Conservation (phyloP, 2,329 filamentous ascomycete genomes). For the Metarhizium guizhouense region DNA sequence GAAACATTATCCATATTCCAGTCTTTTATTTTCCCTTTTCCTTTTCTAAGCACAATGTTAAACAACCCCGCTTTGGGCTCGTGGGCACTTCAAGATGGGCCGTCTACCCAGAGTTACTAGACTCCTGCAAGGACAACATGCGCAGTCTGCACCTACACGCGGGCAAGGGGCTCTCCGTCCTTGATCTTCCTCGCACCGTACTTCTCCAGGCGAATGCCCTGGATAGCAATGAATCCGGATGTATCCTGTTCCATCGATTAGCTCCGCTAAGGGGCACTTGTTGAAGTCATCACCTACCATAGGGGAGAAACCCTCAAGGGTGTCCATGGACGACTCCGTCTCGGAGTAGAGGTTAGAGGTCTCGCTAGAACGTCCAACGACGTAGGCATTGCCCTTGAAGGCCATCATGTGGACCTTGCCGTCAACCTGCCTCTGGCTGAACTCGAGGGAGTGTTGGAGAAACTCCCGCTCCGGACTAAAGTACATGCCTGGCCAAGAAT, state of each 20-base stretch:
- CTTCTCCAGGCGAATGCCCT: conserved; percentile 56
- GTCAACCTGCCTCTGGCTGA: conserved; percentile 44
- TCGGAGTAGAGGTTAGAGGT: conserved; percentile 42
- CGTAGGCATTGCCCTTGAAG: conserved; percentile 41
- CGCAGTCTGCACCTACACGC: background rate
- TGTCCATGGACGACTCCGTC: conserved; percentile 41
- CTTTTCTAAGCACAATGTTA: no score
- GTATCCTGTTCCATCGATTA: conserved; percentile 38
- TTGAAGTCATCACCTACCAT: background rate
- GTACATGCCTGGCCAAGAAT: conserved; percentile 25
- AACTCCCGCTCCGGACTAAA: conserved; percentile 46
- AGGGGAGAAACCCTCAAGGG: conserved; percentile 25
- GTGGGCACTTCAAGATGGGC: no score
- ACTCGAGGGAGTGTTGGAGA: conserved; percentile 51
- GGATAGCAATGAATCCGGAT: conserved; percentile 55
- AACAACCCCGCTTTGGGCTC: no score
- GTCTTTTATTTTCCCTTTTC: no score
- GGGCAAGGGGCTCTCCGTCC: conserved; percentile 28
- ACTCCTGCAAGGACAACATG: background rate
- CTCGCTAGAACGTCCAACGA: conserved; percentile 35
- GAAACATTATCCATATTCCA: no score
- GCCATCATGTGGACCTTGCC: conserved; percentile 18
- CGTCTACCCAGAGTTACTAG: no score
- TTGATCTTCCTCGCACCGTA: conserved; percentile 22
- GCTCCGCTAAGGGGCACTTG: no score